A percentile compares a stretch with the other conserved stretches of the same genome.
These are phyloP conservation scores for Plasmodium knowlesi DNA, from an alignment of 169 alveolate genomes.

Conservation along the genomic window DNA sequence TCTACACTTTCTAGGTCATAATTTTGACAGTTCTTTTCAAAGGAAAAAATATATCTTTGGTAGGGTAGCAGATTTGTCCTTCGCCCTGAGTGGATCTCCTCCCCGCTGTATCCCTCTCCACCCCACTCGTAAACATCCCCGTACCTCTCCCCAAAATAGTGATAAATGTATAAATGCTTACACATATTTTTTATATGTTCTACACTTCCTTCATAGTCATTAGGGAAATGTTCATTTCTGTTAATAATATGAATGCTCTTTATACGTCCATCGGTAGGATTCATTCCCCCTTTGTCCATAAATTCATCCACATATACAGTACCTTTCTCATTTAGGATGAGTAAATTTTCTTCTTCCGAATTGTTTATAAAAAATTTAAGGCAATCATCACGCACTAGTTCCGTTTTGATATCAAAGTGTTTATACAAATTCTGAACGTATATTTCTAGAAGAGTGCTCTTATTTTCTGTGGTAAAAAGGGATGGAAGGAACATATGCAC, in stretches of 20 bases:
- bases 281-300: not conserved
- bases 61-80: slow-evolving; percentile 37
- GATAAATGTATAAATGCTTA: slow-evolving; percentile 27
- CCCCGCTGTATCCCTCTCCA: not conserved
- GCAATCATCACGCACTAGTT: not conserved
- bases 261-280: not conserved
- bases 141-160: slow-evolving; percentile 28
- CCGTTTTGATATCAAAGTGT: slow-evolving; percentile 23
- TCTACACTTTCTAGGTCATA: slow-evolving; percentile 38
- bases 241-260: slow-evolving; percentile 52
- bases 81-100: not conserved
- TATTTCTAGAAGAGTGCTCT: not conserved
- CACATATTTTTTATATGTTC: not conserved
- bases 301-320: slow-evolving; percentile 1
- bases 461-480: not conserved
- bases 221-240: not conserved
- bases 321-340: slow-evolving; percentile 20
- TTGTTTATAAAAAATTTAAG: slow-evolving; percentile 31
- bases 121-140: slow-evolving; percentile 34
- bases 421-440: slow-evolving; percentile 44
- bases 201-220: not conserved
- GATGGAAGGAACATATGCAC: slow-evolving; percentile 53
- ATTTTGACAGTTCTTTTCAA: slow-evolving; percentile 14
- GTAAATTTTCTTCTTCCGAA: not conserved
- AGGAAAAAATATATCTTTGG: slow-evolving; percentile 35